Percentiles rank a stretch among this genome's conserved stretches.
Evolutionary conservation across 2,329 filamentous ascomycete genomes (phyloP).

Genomic region (Pseudopyricularia cyperi): DNA sequence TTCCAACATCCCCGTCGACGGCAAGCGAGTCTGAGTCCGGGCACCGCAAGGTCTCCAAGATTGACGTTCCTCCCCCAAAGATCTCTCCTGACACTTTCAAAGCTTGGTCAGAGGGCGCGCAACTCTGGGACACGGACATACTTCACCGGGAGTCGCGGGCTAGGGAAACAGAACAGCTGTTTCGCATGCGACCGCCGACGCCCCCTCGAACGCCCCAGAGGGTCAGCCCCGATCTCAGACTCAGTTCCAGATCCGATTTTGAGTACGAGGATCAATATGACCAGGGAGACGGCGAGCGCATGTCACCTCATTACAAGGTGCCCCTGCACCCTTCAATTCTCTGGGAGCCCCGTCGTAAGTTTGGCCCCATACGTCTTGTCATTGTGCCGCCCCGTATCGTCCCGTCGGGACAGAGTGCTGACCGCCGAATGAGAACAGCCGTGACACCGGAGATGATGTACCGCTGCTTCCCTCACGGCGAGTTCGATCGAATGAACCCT

Average conservation of each 20-base stretch:
- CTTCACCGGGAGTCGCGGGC: constrained; percentile 1
- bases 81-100: constrained; percentile 9
- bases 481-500: constrained; percentile 20
- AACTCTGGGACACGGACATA: constrained; percentile 3
- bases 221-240: constrained; percentile 1
- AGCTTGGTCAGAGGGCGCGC: constrained; percentile 7
- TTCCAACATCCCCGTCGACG: background rate
- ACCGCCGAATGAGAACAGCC: constrained; percentile 11
- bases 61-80: background rate
- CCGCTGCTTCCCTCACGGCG: constrained; percentile 9
- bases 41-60: background rate
- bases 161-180: background rate
- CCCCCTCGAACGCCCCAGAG: constrained; percentile 5
- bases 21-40: background rate
- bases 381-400: background rate
- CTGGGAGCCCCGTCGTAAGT: constrained; percentile 7
- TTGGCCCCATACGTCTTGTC: background rate
- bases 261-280: constrained; percentile 13
- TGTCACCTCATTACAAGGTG: constrained; percentile 10
- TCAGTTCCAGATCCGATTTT: constrained; percentile 4
- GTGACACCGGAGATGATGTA: constrained; percentile 6
- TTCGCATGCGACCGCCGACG: constrained; percentile 4
- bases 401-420: background rate
- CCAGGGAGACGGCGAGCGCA: constrained; percentile 8
- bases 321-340: constrained; percentile 2